Conservation (phyloP, 2,329 filamentous ascomycete genomes). For the Alternaria arbusti region DNA sequence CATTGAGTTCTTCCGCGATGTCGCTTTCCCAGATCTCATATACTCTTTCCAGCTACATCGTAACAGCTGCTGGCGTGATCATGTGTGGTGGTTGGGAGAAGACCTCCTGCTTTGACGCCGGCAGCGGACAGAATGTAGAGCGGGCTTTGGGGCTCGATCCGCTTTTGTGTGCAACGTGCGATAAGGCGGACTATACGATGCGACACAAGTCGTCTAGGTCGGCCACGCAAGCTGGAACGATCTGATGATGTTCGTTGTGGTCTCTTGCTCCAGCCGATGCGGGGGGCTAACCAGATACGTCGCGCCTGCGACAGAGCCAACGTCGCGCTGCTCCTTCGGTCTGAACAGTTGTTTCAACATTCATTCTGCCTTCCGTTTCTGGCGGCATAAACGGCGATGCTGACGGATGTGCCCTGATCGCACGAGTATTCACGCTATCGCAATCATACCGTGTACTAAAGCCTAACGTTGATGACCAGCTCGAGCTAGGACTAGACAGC, state of each 20-base stretch:
- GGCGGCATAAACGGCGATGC: background rate
- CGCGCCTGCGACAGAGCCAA: too few relatives aligned
- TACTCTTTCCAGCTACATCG: background rate
- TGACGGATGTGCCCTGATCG: background rate
- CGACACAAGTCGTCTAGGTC: background rate
- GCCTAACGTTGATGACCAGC: background rate
- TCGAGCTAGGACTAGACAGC: rapidly evolving
- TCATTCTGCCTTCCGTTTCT: background rate
- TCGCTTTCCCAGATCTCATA: background rate
- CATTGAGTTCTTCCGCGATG: background rate
- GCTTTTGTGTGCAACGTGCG: background rate
- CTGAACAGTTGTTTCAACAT: background rate
- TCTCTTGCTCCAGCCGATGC: background rate
- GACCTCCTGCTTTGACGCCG: background rate
- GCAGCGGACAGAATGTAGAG: background rate
- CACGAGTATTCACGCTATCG: background rate
- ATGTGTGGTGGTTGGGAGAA: background rate
- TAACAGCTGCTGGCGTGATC: too few relatives aligned
- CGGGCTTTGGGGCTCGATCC: background rate
- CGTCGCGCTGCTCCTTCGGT: background rate
- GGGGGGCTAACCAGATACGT: background rate
- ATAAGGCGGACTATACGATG: background rate
- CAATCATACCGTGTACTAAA: background rate
- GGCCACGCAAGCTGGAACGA: background rate
- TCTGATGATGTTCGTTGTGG: background rate